Evolutionary conservation across 805 yeast species (phyloP).

Genomic region (Lachancea quebecensis): DNA sequence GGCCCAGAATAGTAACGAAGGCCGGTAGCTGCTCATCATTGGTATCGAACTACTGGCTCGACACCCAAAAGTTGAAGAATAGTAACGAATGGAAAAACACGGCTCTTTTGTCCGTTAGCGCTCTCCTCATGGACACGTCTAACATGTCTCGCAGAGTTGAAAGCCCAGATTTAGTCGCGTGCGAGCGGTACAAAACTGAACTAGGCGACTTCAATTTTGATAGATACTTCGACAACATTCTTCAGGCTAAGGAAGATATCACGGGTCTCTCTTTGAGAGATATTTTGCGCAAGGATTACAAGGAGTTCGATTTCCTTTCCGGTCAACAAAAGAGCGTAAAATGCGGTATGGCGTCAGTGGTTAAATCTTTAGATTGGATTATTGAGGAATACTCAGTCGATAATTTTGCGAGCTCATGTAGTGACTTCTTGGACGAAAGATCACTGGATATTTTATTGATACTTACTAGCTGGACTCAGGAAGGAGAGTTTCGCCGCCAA

Average conservation of each 20-base stretch:
- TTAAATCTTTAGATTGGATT: slow-evolving; percentile 55
- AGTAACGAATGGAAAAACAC: too few relatives aligned
- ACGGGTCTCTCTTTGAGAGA: slow-evolving; percentile 53
- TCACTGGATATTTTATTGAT: slow-evolving; percentile 37
- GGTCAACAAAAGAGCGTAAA: slow-evolving; percentile 22
- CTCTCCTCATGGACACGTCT: slow-evolving; percentile 71
- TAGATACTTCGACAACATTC: slow-evolving; percentile 31
- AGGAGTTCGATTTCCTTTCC: slow-evolving; percentile 47
- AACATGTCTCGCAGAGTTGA: slow-evolving; percentile 61
- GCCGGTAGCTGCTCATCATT: slow-evolving; percentile 78
- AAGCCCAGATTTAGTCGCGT: slow-evolving; percentile 44
- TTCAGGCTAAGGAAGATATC: slow-evolving; percentile 53
- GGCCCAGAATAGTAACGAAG: slow-evolving; percentile 54
- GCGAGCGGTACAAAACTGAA: slow-evolving; percentile 32
- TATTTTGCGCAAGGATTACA: slow-evolving; percentile 76
- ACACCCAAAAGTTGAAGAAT: slow-evolving; percentile 2
- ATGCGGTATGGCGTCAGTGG: slow-evolving; percentile 75
- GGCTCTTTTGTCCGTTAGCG: slow-evolving; percentile 41
- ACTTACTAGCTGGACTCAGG: slow-evolving; percentile 42
- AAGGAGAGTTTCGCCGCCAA: slow-evolving; percentile 38
- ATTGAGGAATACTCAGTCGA: slow-evolving; percentile 25
- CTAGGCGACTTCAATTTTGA: slow-evolving; percentile 14
- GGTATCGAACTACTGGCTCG: slow-evolving; percentile 57
- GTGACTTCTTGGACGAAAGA: slow-evolving; percentile 24
- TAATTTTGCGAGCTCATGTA: slow-evolving; percentile 19